These are phyloP conservation scores for Metschnikowia baotianmanensis DNA, from an alignment of 805 yeast genomes.

Conservation along the genomic window DNA sequence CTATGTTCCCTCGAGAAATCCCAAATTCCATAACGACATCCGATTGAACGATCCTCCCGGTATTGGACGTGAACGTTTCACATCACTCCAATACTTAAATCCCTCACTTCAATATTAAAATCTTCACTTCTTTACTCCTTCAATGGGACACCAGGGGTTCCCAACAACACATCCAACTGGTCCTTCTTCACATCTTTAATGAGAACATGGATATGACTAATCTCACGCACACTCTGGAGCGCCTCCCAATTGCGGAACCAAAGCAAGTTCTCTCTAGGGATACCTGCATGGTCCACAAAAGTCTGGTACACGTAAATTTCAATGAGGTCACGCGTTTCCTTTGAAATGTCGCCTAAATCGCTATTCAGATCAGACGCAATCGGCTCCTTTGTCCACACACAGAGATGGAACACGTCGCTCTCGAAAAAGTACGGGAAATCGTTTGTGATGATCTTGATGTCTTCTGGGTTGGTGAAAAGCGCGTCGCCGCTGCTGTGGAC, in stretches of 20 bases:
- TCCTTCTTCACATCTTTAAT: constrained; percentile 39
- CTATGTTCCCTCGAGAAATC: no score
- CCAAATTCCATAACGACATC: no score
- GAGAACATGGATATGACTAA: constrained; percentile 71
- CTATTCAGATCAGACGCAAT: constrained; percentile 52
- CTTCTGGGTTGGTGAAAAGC: constrained; percentile 41
- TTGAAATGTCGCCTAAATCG: constrained; percentile 50
- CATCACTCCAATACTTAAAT: no score
- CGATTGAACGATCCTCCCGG: no score
- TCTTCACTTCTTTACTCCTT: background rate
- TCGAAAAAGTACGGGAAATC: constrained; percentile 69
- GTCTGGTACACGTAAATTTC: constrained; percentile 47
- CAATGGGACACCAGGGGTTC: constrained; percentile 11
- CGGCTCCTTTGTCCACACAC: constrained; percentile 64
- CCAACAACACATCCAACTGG: constrained; percentile 13
- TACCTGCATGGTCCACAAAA: constrained; percentile 45
- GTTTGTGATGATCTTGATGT: constrained; percentile 49
- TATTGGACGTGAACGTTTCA: no score
- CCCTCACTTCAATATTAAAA: background rate
- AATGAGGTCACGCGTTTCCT: constrained; percentile 39
- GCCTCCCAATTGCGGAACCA: constrained; percentile 77
- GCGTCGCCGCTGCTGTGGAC: constrained; percentile 31
- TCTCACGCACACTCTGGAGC: constrained; percentile 62
- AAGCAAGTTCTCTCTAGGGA: constrained; percentile 37
- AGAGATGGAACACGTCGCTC: constrained; percentile 50